Evolutionary conservation across 208 protist species (phyloP).

Genomic region (Wallacemonas sp.): DNA sequence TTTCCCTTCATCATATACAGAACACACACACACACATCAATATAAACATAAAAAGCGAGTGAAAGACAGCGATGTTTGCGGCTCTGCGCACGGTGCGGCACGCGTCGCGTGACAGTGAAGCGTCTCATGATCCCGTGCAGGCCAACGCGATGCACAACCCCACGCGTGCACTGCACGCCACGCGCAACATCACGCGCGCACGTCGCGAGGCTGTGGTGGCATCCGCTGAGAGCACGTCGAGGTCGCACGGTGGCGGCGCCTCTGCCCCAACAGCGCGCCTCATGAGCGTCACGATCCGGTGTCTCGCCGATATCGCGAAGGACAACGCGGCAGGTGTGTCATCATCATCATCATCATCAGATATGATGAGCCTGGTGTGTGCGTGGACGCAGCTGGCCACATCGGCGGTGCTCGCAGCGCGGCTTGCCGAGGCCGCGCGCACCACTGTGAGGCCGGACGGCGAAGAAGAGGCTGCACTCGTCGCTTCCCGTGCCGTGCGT

Average conservation of each 20-base stretch:
- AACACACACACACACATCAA: not conserved
- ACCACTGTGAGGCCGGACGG: no score
- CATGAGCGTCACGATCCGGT: not conserved
- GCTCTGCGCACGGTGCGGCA: slow-evolving; percentile 34
- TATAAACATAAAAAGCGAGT: no score
- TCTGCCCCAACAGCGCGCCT: no score
- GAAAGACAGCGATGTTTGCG: slow-evolving; percentile 45
- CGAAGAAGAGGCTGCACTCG: no score
- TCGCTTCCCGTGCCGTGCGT: no score
- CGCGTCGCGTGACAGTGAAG: no score
- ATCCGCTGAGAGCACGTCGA: no score
- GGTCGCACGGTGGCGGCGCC: no score
- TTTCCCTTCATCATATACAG: not conserved
- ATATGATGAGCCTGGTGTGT: not conserved
- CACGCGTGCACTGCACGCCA: slow-evolving; percentile 9
- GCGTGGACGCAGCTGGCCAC: not conserved
- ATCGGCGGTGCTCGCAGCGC: not conserved
- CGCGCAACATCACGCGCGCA: slow-evolving; percentile 4
- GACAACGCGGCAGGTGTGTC: not conserved
- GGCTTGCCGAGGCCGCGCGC: not conserved
- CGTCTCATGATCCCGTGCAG: slow-evolving; percentile 2
- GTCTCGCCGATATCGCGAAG: not conserved
- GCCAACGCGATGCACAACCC: not conserved
- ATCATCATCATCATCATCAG: no score
- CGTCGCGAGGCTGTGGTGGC: slow-evolving; percentile 4